Evolutionary conservation across 2,329 filamentous ascomycete species (phyloP).

Genomic region (Colletotrichum kahawae): DNA sequence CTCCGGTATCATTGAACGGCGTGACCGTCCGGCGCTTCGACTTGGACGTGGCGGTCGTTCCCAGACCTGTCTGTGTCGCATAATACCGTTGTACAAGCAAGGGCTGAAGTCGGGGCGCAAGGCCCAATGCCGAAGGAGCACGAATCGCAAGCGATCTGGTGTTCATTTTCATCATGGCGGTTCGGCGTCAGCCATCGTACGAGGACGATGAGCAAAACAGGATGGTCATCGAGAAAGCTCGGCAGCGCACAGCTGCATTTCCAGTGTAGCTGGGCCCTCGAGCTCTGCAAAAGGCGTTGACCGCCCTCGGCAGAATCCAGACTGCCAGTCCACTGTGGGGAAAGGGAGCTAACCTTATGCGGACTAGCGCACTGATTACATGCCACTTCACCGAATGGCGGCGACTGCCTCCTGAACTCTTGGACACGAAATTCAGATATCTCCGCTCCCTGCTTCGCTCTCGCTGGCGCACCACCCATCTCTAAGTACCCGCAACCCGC

Average conservation of each 20-base stretch:
- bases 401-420: constrained; percentile 24
- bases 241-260: constrained; percentile 10
- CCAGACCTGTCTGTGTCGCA: constrained; percentile 60
- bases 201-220: constrained; percentile 5
- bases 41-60: constrained; percentile 36
- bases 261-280: background rate
- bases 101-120: constrained; percentile 36
- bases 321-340: constrained; percentile 18
- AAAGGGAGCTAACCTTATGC: background rate
- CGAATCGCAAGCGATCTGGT: constrained; percentile 41
- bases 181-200: constrained; percentile 43
- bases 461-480: constrained; percentile 1
- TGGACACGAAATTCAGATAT: constrained; percentile 23
- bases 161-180: constrained; percentile 52
- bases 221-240: background rate
- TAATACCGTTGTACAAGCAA: constrained; percentile 52
- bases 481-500: constrained; percentile 1
- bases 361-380: constrained; percentile 16
- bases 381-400: constrained; percentile 24
- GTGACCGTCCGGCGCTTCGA: constrained; percentile 75
- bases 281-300: constrained; percentile 25
- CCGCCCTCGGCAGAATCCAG: constrained; percentile 43
- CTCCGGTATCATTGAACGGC: constrained; percentile 84
- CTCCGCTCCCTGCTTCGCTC: constrained; percentile 16
- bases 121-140: constrained; percentile 27